These are phyloP conservation scores for Oleoguttula mirabilis DNA, from an alignment of 495 filamentous ascomycete species.

Conservation along the genomic window DNA sequence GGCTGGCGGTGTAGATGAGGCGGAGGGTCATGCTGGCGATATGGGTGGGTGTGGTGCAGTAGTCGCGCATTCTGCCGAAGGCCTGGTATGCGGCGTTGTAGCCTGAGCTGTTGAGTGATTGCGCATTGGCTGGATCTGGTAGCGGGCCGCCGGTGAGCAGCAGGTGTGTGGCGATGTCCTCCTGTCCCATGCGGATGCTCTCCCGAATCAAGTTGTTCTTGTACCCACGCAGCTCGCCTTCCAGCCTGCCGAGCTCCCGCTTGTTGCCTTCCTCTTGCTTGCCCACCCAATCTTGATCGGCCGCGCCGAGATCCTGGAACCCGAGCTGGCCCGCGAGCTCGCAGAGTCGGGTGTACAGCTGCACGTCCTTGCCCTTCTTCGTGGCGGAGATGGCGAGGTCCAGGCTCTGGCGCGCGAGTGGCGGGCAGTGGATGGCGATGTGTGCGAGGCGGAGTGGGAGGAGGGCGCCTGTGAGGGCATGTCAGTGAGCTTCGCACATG, in stretches of 20 bases:
- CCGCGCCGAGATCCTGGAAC: constrained; percentile 48
- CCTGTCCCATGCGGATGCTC: constrained; percentile 56
- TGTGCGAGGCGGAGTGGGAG: constrained; percentile 65
- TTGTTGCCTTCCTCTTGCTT: constrained; percentile 49
- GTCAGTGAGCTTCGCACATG: neutral
- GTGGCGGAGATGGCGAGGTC: constrained; percentile 65
- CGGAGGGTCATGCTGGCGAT: constrained; percentile 59
- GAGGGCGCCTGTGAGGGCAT: constrained; percentile 47
- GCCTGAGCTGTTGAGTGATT: constrained; percentile 59
- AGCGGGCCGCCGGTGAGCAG: constrained; percentile 37
- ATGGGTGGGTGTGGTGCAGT: constrained; percentile 57
- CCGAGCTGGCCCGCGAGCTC: constrained; percentile 46
- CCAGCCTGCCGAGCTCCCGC: constrained; percentile 56
- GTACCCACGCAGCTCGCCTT: constrained; percentile 77
- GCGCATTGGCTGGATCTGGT: constrained; percentile 8
- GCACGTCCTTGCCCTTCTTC: constrained; percentile 61
- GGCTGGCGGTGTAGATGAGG: constrained; percentile 53
- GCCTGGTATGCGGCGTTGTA: constrained; percentile 42
- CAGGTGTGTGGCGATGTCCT: constrained; percentile 17
- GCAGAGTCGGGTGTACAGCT: constrained; percentile 57
- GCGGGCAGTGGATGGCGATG: constrained; percentile 66
- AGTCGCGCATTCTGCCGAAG: constrained; percentile 63
- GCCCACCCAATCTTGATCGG: constrained; percentile 61
- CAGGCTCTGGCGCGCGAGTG: constrained; percentile 68
- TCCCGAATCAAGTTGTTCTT: constrained; percentile 98